phyloP scores from a whole-genome alignment of 345 rosid genomes.

The Arabidopsis suecica region DNA sequence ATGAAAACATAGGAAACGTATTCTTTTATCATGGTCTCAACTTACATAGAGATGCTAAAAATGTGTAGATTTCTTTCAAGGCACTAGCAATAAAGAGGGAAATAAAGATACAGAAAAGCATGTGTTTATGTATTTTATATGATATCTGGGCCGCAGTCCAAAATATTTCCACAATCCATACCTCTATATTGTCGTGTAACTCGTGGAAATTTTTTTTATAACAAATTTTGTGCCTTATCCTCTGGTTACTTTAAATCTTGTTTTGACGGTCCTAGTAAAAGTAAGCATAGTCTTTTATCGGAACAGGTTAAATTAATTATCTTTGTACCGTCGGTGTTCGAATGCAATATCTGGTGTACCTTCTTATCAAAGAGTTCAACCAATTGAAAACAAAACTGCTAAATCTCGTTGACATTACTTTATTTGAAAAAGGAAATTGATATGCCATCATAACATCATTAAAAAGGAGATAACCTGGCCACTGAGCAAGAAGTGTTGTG shows the following conservation, averaged over 20 bases:
- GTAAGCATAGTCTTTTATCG: background rate
- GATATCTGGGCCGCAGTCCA: background rate
- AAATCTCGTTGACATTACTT: background rate
- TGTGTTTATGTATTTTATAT: background rate
- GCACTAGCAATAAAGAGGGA: background rate
- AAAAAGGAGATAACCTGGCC: background rate
- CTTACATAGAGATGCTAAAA: too few species aligned
- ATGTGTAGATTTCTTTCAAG: too few species aligned
- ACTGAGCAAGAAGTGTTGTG: constrained; percentile 35
- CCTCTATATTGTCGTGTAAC: background rate
- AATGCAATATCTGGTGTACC: background rate
- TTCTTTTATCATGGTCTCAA: too few species aligned
- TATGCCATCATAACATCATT: background rate
- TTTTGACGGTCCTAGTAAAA: background rate
- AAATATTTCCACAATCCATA: background rate
- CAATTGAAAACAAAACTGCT: background rate
- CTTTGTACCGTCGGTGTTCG: background rate
- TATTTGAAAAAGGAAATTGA: background rate
- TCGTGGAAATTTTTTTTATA: too few species aligned
- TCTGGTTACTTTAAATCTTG: too few species aligned
- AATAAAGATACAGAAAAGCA: background rate
- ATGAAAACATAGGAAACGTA: too few species aligned
- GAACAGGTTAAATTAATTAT: background rate
- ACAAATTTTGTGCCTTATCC: too few species aligned
- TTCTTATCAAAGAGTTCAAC: background rate